Percentiles rank a stretch among this genome's conserved stretches.
These are phyloP conservation scores for Mycocentrospora acerina DNA, from an alignment of 2,329 filamentous ascomycete species.

Conservation along the genomic window DNA sequence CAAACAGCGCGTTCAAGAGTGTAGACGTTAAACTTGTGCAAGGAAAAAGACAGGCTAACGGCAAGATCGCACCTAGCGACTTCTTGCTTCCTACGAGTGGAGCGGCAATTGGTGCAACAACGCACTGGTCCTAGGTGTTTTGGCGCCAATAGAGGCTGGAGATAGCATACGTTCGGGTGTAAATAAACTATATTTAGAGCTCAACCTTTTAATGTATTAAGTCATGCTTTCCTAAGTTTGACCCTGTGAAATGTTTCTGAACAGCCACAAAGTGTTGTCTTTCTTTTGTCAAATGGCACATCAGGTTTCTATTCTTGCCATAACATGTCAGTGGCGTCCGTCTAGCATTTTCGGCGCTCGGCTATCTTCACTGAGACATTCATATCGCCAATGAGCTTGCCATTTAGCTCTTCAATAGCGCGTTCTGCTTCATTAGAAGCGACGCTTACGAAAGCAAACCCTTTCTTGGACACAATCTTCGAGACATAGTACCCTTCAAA, in stretches of 20 bases:
- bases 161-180: too few species aligned
- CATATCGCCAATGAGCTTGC: not conserved
- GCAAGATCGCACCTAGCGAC: conserved; percentile 45
- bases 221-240: too few species aligned
- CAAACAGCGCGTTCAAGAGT: conserved; percentile 45
- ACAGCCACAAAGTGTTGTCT: too few species aligned
- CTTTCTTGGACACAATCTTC: not conserved
- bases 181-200: too few species aligned
- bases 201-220: too few species aligned
- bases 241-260: too few species aligned
- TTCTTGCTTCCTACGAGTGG: conserved; percentile 47
- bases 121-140: conserved; percentile 14
- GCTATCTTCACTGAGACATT: not conserved
- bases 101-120: conserved; percentile 45
- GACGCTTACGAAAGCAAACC: not conserved
- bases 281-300: too few species aligned
- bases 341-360: not conserved
- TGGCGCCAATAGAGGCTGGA: too few species aligned
- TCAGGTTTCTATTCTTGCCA: too few species aligned
- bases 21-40: conserved; percentile 39
- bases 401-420: not conserved
- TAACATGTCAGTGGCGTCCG: too few species aligned
- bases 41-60: conserved; percentile 41
- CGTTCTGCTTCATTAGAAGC: not conserved
- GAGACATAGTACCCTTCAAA: not conserved